phyloP scores from a whole-genome alignment of 2,329 filamentous ascomycete species.

The Ophiocordyceps unilateralis region DNA sequence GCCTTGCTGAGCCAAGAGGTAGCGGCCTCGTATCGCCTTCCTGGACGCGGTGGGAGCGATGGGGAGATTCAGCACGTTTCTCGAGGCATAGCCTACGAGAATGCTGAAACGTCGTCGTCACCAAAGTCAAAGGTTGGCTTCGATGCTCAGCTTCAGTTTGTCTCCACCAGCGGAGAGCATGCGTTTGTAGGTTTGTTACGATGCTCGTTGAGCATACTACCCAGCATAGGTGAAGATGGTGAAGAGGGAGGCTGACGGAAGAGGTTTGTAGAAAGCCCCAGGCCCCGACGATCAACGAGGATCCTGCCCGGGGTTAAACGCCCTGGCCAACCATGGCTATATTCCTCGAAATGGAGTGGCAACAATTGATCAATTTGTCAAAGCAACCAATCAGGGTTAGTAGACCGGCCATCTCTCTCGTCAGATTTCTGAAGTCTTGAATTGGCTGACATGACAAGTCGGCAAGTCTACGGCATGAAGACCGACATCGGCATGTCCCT shows the following conservation, averaged over 20 bases:
- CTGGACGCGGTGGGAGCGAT: too few relatives aligned
- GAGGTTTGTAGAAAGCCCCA: not conserved
- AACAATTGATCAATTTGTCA: slow-evolving; percentile 1
- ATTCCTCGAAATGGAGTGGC: slow-evolving; percentile 12
- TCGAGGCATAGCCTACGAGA: too few relatives aligned
- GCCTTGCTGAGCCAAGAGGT: too few relatives aligned
- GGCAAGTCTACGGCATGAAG: not conserved
- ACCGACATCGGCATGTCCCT: not conserved
- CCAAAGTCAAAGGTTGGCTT: too few relatives aligned
- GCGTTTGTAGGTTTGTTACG: not conserved
- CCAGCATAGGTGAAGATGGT: not conserved
- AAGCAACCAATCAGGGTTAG: not conserved
- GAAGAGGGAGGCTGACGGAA: not conserved
- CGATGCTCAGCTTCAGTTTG: not conserved
- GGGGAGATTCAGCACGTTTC: too few relatives aligned
- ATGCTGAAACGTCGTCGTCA: too few relatives aligned
- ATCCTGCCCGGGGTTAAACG: slow-evolving; percentile 14
- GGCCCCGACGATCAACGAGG: slow-evolving; percentile 1
- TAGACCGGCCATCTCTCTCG: not conserved
- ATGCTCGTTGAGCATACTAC: too few relatives aligned
- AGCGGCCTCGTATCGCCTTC: too few relatives aligned
- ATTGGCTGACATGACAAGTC: too few relatives aligned
- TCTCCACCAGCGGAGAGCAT: not conserved
- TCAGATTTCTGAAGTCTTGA: too few relatives aligned
- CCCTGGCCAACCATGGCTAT: slow-evolving; percentile 17